phyloP scores from a whole-genome alignment of 73 alveolate genomes.

The Urostyla sp. region DNA sequence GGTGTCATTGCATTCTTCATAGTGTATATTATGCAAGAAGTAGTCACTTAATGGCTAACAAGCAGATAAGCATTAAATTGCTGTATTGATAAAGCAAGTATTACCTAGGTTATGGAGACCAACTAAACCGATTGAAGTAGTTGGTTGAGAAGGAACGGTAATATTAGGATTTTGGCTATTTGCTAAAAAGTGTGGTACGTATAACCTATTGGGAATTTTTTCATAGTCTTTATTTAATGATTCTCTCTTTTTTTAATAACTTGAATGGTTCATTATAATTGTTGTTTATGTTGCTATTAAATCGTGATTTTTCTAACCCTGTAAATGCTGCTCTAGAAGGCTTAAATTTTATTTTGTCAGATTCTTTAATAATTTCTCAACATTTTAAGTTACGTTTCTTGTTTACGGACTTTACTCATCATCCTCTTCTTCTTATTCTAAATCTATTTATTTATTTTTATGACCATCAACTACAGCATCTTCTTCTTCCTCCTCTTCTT shows the following conservation, averaged over 20 bases:
- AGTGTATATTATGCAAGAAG: conserved; percentile 72
- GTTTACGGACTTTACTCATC: neutral
- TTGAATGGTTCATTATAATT: conserved; percentile 1
- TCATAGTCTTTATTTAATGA: conserved; percentile 49
- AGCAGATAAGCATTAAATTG: conserved; percentile 90
- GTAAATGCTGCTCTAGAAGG: conserved; percentile 8
- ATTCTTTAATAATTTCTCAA: neutral
- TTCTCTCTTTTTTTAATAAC: conserved; percentile 3
- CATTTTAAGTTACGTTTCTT: conserved; percentile 10
- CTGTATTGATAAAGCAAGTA: conserved; percentile 96
- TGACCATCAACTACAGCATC: conserved; percentile 32
- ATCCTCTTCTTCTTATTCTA: conserved; percentile 16
- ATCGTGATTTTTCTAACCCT: conserved; percentile 20
- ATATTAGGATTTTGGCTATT: conserved; percentile 36
- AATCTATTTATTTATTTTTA: no score
- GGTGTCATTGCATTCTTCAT: conserved; percentile 70
- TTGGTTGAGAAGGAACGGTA: conserved; percentile 29
- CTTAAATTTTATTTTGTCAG: conserved; percentile 26
- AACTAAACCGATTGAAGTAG: conserved; percentile 73
- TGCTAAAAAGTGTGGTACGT: conserved; percentile 39
- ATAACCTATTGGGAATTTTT: conserved; percentile 58
- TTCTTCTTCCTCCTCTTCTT: conserved; percentile 19
- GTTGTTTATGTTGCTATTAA: conserved; percentile 30
- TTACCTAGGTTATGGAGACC: conserved; percentile 95
- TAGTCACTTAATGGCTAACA: conserved; percentile 89